Percentiles rank a stretch among this genome's conserved stretches.
These are phyloP conservation scores for Prunus mira DNA, from an alignment of 306 rosid genomes.

Conservation along the genomic window DNA sequence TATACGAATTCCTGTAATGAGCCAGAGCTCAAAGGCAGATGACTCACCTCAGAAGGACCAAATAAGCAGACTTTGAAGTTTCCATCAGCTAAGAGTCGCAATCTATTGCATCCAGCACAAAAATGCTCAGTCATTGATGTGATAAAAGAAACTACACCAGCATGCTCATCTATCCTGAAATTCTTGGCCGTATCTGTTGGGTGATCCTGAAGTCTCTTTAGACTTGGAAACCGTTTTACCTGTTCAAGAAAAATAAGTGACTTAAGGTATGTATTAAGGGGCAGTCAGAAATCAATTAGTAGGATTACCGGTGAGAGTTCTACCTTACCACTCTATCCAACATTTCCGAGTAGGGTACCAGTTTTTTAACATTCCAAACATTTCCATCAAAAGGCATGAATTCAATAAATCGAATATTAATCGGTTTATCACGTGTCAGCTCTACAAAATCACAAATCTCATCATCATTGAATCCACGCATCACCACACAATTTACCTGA, in stretches of 20 bases:
- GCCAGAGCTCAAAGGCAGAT: slow-evolving; percentile 11
- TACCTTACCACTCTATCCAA: slow-evolving; percentile 95
- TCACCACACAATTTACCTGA: slow-evolving; percentile 90
- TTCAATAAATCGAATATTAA: slow-evolving; percentile 88
- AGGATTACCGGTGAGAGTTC: slow-evolving; percentile 42
- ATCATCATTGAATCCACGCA: slow-evolving; percentile 93
- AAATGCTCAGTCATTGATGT: slow-evolving; percentile 97
- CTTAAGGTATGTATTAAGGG: slow-evolving; percentile 14
- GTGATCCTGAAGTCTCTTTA: slow-evolving; percentile 71
- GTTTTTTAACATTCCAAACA: slow-evolving; percentile 97
- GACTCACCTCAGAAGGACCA: slow-evolving; percentile 90
- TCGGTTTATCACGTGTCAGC: slow-evolving; percentile 73
- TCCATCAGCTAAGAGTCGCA: slow-evolving; percentile 92
- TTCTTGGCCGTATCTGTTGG: slow-evolving; percentile 93
- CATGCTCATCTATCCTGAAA: slow-evolving; percentile 70
- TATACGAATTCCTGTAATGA: slow-evolving; percentile 10
- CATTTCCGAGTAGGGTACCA: slow-evolving; percentile 86
- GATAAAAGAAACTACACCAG: slow-evolving; percentile 79
- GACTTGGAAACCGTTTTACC: slow-evolving; percentile 46
- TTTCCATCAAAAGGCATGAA: slow-evolving; percentile 99
- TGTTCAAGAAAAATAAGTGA: slow-evolving; percentile 33
- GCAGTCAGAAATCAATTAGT: slow-evolving; percentile 13
- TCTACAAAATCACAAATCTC: slow-evolving; percentile 85
- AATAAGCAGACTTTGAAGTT: slow-evolving; percentile 93
- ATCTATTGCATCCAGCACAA: slow-evolving; percentile 96